phyloP scores from a whole-genome alignment of 805 yeast genomes.

The Ogataea minuta region DNA sequence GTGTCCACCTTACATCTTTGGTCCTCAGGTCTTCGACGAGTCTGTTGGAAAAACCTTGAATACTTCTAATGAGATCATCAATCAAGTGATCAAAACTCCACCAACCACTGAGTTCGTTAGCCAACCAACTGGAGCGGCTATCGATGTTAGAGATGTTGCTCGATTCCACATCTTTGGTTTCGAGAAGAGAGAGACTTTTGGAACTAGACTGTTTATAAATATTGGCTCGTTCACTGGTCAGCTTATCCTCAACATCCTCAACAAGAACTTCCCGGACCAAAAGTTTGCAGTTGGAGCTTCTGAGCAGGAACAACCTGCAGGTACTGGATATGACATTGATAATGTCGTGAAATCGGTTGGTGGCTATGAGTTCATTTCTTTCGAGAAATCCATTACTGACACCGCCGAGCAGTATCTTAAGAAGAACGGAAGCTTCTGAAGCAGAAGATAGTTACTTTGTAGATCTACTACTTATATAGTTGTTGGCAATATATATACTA shows the following conservation, averaged over 20 bases:
- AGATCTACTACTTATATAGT: no score
- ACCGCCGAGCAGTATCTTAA: slow-evolving; percentile 35
- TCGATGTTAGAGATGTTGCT: slow-evolving; percentile 66
- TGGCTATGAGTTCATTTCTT: slow-evolving; percentile 38
- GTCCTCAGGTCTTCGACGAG: slow-evolving; percentile 49
- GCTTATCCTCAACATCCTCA: slow-evolving; percentile 33
- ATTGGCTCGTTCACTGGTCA: slow-evolving; percentile 30
- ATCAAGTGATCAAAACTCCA: slow-evolving; percentile 24
- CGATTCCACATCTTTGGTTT: slow-evolving; percentile 52
- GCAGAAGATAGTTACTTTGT: no score
- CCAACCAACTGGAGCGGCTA: slow-evolving; percentile 31
- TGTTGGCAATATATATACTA: no score
- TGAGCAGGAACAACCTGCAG: slow-evolving; percentile 14
- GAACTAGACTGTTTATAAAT: slow-evolving; percentile 33
- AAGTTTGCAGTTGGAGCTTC: slow-evolving; percentile 47
- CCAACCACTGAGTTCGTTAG: slow-evolving; percentile 22
- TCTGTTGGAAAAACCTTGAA: slow-evolving; percentile 34
- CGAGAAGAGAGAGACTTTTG: slow-evolving; percentile 36
- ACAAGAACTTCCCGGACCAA: slow-evolving; percentile 41
- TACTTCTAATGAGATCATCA: slow-evolving; percentile 38
- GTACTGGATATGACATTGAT: slow-evolving; percentile 3
- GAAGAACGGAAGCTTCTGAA: slow-evolving; percentile 6
- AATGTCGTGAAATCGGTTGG: slow-evolving; percentile 7
- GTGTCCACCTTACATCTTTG: slow-evolving; percentile 45
- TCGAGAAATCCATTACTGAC: slow-evolving; percentile 41